A percentile compares a stretch with the other conserved stretches of the same genome.
Conservation (phyloP, 768 basidiomycete species). For the Suillus cothurnatus region DNA sequence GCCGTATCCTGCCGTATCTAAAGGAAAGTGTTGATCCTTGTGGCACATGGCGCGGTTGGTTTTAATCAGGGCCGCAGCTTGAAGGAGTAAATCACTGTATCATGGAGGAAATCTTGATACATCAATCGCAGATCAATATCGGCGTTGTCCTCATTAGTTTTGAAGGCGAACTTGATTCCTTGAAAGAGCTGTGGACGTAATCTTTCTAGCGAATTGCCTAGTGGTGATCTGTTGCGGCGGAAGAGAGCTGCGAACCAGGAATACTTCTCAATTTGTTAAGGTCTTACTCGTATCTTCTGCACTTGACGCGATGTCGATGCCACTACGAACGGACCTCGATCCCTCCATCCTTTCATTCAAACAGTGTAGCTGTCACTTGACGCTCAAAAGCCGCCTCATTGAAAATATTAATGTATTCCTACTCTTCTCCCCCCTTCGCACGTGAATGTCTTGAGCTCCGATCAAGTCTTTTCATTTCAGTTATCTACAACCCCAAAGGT, state of each 20-base stretch:
- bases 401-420: not conserved
- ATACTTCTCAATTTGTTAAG: not conserved
- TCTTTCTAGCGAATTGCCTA: not conserved
- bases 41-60: not conserved
- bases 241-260: not conserved
- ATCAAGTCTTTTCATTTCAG: not conserved
- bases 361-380: not conserved
- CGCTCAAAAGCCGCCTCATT: not conserved
- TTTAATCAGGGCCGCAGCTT: not conserved
- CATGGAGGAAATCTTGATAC: not conserved
- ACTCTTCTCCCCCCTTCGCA: not conserved
- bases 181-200: not conserved
- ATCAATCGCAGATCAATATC: not conserved
- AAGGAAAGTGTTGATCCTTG: not conserved
- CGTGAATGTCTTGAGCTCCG: not conserved
- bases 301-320: too few relatives aligned
- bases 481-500: not conserved
- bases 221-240: too few relatives aligned
- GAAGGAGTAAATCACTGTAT: not conserved
- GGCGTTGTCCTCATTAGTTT: not conserved
- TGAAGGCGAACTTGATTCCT: not conserved
- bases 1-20: not conserved
- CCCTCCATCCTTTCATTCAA: conserved; percentile 5
- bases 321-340: not conserved
- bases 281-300: not conserved